Conservation (phyloP, 345 rosid genomes). For the Isatis tinctoria region DNA sequence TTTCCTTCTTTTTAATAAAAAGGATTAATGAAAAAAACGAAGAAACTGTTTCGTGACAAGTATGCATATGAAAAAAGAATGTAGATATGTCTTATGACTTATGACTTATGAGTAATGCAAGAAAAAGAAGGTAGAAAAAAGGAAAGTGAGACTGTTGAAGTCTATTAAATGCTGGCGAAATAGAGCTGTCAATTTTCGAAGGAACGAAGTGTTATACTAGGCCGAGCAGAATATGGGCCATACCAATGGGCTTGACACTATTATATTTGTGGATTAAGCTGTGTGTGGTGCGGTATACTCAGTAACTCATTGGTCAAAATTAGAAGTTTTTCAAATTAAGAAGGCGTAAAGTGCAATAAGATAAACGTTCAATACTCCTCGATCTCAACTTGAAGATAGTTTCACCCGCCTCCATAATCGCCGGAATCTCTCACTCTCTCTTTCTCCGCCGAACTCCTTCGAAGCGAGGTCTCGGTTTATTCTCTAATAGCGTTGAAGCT, state of each 20-base stretch:
- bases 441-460: constrained; percentile 20
- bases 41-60: too few relatives aligned
- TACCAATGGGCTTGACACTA: not conserved
- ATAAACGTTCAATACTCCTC: not conserved
- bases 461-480: not conserved
- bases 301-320: not conserved
- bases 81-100: too few relatives aligned
- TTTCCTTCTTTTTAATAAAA: not conserved
- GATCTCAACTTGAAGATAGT: constrained; percentile 34
- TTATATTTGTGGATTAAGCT: not conserved
- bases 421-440: constrained; percentile 20
- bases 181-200: too few relatives aligned
- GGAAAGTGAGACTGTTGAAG: too few relatives aligned
- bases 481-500: not conserved
- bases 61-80: too few relatives aligned
- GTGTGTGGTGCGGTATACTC: not conserved
- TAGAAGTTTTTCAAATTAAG: not conserved
- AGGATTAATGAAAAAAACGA: too few relatives aligned
- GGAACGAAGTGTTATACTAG: too few relatives aligned
- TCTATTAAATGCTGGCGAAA: too few relatives aligned
- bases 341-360: constrained; percentile 5
- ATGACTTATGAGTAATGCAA: too few relatives aligned
- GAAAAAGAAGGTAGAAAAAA: too few relatives aligned
- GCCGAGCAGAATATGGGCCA: not conserved
- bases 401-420: constrained; percentile 27